These are phyloP conservation scores for Trichoderma asperelloides DNA, from an alignment of 495 filamentous ascomycete species.

Conservation along the genomic window DNA sequence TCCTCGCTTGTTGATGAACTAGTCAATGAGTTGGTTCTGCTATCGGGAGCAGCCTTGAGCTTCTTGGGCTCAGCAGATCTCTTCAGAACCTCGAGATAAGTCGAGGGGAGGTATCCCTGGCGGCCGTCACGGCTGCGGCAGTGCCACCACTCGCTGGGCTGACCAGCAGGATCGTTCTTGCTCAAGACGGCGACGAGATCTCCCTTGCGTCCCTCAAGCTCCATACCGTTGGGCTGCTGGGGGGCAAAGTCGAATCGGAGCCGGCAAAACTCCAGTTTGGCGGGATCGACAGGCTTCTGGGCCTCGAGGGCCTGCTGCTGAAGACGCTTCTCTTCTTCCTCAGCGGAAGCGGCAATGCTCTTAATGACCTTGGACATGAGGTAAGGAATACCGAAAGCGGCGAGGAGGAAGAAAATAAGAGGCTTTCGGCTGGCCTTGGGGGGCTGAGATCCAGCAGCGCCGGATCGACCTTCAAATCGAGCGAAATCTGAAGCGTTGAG, in stretches of 20 bases:
- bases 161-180: constrained; percentile 87
- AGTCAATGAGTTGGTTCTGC: constrained; percentile 40
- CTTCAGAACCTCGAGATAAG: constrained; percentile 79
- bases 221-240: constrained; percentile 58
- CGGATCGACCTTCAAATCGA: constrained; percentile 61
- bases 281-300: constrained; percentile 60
- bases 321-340: constrained; percentile 63
- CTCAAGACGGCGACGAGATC: constrained; percentile 91
- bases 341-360: constrained; percentile 69
- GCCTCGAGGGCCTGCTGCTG: constrained; percentile 40
- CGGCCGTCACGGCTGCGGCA: constrained; percentile 87
- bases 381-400: constrained; percentile 91
- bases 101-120: constrained; percentile 81
- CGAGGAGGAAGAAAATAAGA: constrained; percentile 88
- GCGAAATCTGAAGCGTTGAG: constrained; percentile 87
- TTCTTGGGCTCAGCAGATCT: constrained; percentile 39
- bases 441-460: constrained; percentile 35
- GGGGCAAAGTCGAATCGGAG: constrained; percentile 90
- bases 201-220: constrained; percentile 87
- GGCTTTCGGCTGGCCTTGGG: constrained; percentile 83
- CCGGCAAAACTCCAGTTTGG: constrained; percentile 89
- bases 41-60: constrained; percentile 48
- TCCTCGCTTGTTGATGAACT: constrained; percentile 23
- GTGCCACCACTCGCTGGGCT: constrained; percentile 93
- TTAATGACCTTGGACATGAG: constrained; percentile 92